phyloP scores from a whole-genome alignment of 2,329 filamentous ascomycete genomes.

The Trichoderma atroviride region DNA sequence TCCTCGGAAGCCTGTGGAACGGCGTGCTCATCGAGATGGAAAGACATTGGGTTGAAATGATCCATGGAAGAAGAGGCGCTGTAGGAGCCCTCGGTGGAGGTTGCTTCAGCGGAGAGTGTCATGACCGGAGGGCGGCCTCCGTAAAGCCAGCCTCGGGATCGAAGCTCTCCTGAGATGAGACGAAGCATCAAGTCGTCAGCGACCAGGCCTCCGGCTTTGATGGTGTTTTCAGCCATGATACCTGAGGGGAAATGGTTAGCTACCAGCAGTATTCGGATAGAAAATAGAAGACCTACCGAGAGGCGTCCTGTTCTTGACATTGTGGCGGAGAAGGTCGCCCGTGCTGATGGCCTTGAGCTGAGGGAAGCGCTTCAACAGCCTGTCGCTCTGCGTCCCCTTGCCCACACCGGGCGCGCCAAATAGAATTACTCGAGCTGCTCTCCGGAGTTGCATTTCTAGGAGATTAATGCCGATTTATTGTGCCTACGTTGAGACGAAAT shows the following conservation, averaged over 20 bases:
- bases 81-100: constrained; percentile 34
- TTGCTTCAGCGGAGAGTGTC: constrained; percentile 52
- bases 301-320: constrained; percentile 86
- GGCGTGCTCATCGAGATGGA: constrained; percentile 42
- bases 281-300: constrained; percentile 61
- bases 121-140: constrained; percentile 49
- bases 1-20: constrained; percentile 61
- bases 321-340: constrained; percentile 86
- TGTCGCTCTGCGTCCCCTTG: constrained; percentile 93
- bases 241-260: constrained; percentile 52
- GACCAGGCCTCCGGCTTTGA: constrained; percentile 87
- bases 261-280: not conserved
- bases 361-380: constrained; percentile 82
- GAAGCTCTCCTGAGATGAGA: constrained; percentile 88
- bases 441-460: constrained; percentile 64
- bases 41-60: constrained; percentile 46
- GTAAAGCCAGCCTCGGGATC: constrained; percentile 79
- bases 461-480: not conserved
- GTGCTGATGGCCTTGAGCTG: constrained; percentile 91
- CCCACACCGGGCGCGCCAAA: constrained; percentile 95
- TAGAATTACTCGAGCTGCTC: constrained; percentile 89
- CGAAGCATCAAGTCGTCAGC: constrained; percentile 89
- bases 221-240: constrained; percentile 85
- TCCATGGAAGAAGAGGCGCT: constrained; percentile 41
- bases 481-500: not conserved